These are phyloP conservation scores for Pisolithus thermaeus DNA, from an alignment of 1,284 basidiomycete genomes.

Conservation along the genomic window DNA sequence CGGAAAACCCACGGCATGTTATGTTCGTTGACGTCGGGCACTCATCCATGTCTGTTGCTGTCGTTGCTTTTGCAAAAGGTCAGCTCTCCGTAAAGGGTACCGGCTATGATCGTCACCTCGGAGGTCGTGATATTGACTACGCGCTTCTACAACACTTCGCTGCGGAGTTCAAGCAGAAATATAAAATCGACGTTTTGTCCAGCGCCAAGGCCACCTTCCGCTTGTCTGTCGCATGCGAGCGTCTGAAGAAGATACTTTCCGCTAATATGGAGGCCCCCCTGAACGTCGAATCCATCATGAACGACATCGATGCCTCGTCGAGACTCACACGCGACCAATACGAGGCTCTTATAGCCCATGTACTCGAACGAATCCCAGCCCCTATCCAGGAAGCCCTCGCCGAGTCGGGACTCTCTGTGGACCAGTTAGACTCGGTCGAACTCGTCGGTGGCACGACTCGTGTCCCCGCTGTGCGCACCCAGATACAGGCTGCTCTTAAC, in stretches of 20 bases:
- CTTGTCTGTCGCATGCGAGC: constrained; percentile 82
- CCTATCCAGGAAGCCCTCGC: constrained; percentile 90
- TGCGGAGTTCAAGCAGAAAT: constrained; percentile 85
- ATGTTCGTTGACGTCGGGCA: constrained; percentile 93
- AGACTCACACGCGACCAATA: constrained; percentile 89
- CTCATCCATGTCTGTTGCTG: constrained; percentile 77
- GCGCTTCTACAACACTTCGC: constrained; percentile 85
- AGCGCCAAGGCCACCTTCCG: constrained; percentile 92
- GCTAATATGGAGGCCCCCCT: constrained; percentile 85
- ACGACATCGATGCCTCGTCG: constrained; percentile 91
- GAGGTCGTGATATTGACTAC: constrained; percentile 90
- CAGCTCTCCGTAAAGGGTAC: constrained; percentile 81
- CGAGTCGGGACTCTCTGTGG: constrained; percentile 88
- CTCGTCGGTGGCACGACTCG: constrained; percentile 95
- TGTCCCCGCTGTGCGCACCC: constrained; percentile 90
- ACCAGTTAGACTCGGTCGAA: constrained; percentile 85
- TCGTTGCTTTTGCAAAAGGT: constrained; percentile 90
- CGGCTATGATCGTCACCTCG: constrained; percentile 86
- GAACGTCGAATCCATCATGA: constrained; percentile 91
- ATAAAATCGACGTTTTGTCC: constrained; percentile 90
- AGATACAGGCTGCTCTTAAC: constrained; percentile 82
- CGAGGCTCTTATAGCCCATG: constrained; percentile 84
- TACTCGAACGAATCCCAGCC: constrained; percentile 88
- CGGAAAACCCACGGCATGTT: constrained; percentile 78
- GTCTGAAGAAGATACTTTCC: constrained; percentile 61